Base-by-base conservation (phyloP, 2,329 filamentous ascomycete species). In the Monosporascus sp. region DNA sequence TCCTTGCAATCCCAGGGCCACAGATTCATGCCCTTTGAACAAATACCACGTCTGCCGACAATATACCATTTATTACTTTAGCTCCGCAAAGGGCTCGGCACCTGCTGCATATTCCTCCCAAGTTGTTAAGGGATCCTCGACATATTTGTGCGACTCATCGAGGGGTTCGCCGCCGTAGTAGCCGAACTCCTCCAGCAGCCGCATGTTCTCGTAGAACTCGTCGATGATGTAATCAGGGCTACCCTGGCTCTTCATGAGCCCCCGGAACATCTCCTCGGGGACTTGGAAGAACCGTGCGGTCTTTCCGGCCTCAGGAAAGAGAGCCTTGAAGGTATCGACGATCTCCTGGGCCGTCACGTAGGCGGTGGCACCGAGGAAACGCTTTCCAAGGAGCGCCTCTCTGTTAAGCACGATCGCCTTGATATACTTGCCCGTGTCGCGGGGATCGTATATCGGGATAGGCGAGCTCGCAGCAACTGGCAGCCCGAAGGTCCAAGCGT, bases 121-220 rank as follows among this genome's bases (percentile, higher is more conserved):
- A 3, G 68, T 74, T 3, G 70, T 75, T 55, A 72, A 64, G 58
- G 66, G 64, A 46, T 75, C 71, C 51, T 67, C 67, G 51, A 75
- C 49, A 53, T 71, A 56, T 47, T 54, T 56, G 25, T 67, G 69
- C 53, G 69, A 72, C 55, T 70, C 68, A 3, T 74, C 67, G 46
- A 78, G 65, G 39, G 61, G 57, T 47, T 56, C 75, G 9, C 76
- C 76, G 5, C 72, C 74, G 60, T 73, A 83, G 57, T 83, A 83
- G 0, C 80, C 79, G 31, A 72, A 76, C 22, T 77, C 71, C 51
- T 75, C 69, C 53, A 83, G 64, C 47, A 83, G 68, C 41, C 74
- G 65, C 64, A 80, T 75, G 55, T 80, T 83, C 65, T 83, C 75
- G 37, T 77, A 65, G 62, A 82, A 52, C 63, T 83, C 80, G 52